Conservation (phyloP, 2,329 filamentous ascomycete species). For the Acrocalymma vagum region DNA sequence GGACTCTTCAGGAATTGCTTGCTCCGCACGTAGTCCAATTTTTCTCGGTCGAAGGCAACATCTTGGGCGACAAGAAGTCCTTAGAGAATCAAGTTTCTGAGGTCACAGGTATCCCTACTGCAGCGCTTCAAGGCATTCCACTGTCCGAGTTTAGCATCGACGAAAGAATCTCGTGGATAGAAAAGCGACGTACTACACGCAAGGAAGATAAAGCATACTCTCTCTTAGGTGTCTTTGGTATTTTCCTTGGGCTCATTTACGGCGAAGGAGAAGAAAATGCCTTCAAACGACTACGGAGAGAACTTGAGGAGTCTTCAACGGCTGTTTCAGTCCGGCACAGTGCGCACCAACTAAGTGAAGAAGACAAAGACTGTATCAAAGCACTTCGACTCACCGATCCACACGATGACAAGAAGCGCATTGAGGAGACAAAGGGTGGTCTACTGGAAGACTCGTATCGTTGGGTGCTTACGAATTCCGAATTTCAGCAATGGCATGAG, state of each 20-base stretch:
- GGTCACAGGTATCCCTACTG: slow-evolving; percentile 4
- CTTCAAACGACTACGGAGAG: no score
- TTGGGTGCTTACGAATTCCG: not conserved
- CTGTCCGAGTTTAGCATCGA: slow-evolving; percentile 6
- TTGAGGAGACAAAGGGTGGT: not conserved
- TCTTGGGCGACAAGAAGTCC: slow-evolving; percentile 5
- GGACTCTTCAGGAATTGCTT: slow-evolving; percentile 12
- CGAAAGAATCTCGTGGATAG: slow-evolving; percentile 13
- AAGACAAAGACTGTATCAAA: slow-evolving; percentile 15
- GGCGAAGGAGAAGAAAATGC: no score
- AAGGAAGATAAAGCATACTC: slow-evolving; percentile 5
- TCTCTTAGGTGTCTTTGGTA: slow-evolving; percentile 4
- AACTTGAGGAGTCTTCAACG: no score
- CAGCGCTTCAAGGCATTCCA: slow-evolving; percentile 3
- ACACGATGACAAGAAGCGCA: slow-evolving; percentile 18
- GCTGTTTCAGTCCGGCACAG: no score
- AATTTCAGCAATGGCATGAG: not conserved
- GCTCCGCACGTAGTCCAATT: slow-evolving; percentile 11
- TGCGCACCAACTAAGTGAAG: no score
- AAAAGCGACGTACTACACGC: slow-evolving; percentile 6
- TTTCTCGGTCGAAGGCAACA: slow-evolving; percentile 7
- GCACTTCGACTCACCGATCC: slow-evolving; percentile 12
- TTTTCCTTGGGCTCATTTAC: no score
- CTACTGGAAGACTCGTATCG: not conserved
- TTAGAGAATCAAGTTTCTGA: slow-evolving; percentile 2